phyloP scores from a whole-genome alignment of 2,329 filamentous ascomycete species.

The Colletotrichum liaoningense region DNA sequence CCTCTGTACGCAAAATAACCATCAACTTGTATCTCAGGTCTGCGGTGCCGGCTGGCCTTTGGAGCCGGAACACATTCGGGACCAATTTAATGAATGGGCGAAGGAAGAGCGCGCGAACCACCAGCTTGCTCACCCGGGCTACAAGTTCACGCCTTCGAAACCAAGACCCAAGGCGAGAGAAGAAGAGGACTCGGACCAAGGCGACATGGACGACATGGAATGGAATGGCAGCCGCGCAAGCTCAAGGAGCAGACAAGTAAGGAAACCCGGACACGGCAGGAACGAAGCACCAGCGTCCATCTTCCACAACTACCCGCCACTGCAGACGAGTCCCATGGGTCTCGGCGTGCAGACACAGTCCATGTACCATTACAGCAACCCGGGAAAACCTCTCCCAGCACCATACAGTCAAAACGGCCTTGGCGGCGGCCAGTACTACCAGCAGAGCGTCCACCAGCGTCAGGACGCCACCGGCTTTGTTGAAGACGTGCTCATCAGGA shows the following conservation, averaged over 20 bases:
- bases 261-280: constrained; percentile 45
- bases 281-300: constrained; percentile 40
- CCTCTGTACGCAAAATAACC: constrained; percentile 87
- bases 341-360: constrained; percentile 33
- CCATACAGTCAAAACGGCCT: constrained; percentile 49
- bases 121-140: constrained; percentile 84
- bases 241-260: constrained; percentile 42
- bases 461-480: constrained; percentile 39
- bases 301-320: constrained; percentile 30
- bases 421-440: constrained; percentile 48
- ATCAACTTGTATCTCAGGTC: constrained; percentile 91
- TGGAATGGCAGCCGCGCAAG: constrained; percentile 48
- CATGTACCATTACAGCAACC: constrained; percentile 35
- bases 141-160: constrained; percentile 94
- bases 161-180: constrained; percentile 54
- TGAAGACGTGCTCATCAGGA: constrained; percentile 47
- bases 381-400: constrained; percentile 47
- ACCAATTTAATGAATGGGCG: constrained; percentile 83
- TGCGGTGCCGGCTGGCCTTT: constrained; percentile 88
- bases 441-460: constrained; percentile 45
- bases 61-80: constrained; percentile 78
- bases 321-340: constrained; percentile 32
- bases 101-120: constrained; percentile 87
- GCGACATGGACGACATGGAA: constrained; percentile 59
- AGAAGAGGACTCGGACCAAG: constrained; percentile 52